Base-by-base conservation (phyloP, 2,329 filamentous ascomycete species). In the Epichloe brachyelytri region DNA sequence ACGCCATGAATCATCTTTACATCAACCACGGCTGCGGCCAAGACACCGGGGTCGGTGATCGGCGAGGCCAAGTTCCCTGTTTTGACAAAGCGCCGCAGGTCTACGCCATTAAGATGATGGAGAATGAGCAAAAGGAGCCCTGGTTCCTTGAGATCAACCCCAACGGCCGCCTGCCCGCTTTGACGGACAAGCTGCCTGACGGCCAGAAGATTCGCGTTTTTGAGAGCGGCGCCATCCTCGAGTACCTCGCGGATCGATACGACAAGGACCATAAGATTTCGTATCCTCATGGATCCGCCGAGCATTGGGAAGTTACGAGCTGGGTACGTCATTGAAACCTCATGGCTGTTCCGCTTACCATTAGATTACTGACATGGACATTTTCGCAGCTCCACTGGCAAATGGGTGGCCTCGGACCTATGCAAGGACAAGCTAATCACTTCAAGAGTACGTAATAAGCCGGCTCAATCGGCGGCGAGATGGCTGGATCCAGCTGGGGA, bases 131-230 rank as follows among this genome's bases (percentile, higher is more conserved):
- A 61, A 94, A 93, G 64, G 71, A 91, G 66, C 80, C 79, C 15
- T 94, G 87, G 88, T 96, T 91, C 69, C 77, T 94, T 30, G 82
- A 83, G 49, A 94, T 95, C 70, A 95, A 95, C 69, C 89, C 89
- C 56, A 95, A 95, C 65, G 89, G 89, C 56, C 85, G 89, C 58
- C 95, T 95, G 60, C 90, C 89, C 4, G 89, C 89, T 52, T 61
- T 95, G 48, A 93, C 86, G 7, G 89, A 95, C 68, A 86, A 75
- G 6, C 84, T 86, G 64, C 73, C 74, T 5, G 83, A 93, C 64
- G 86, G 87, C 58, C 72, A 85, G 64, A 71, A 73, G 36, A 88
- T 95, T 63, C 76, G 78, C 52, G 65, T 95, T 17, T 95, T 94
- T 62, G 89, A 95, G 69, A 86, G 81, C 56, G 88, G 87, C 52